phyloP scores from a whole-genome alignment of 129 eudicot species.

The Glebionis coronaria region DNA sequence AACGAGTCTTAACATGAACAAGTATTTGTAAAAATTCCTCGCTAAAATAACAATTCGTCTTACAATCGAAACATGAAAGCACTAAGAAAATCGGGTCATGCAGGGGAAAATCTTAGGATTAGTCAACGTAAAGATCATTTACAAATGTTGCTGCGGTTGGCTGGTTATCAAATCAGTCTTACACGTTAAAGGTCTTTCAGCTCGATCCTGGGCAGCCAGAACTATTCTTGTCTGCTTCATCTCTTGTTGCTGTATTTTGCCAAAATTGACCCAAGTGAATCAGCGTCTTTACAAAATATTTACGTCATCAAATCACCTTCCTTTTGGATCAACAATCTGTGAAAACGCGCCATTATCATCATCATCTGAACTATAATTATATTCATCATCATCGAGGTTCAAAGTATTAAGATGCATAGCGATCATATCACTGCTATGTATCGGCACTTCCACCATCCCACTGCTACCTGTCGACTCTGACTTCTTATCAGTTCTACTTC shows the following conservation, averaged over 20 bases:
- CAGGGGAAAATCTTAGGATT: not conserved
- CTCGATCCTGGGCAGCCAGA: constrained; percentile 20
- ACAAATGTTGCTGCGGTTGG: constrained; percentile 11
- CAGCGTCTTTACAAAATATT: not conserved
- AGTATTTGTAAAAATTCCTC: too few relatives aligned
- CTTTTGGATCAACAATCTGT: constrained; percentile 59
- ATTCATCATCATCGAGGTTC: constrained; percentile 56
- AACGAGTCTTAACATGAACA: too few relatives aligned
- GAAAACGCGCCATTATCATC: constrained; percentile 53
- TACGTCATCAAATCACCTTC: constrained; percentile 34
- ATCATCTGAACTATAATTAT: not conserved
- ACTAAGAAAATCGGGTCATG: not conserved
- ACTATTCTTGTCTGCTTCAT: not conserved
- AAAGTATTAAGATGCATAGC: constrained; percentile 70
- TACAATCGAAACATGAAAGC: not conserved
- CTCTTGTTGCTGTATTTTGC: not conserved
- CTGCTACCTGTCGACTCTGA: constrained; percentile 19
- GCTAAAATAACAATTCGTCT: too few relatives aligned
- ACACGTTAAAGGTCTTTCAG: constrained; percentile 15
- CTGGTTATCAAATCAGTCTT: constrained; percentile 23
- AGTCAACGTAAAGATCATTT: not conserved
- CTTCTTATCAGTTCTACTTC: constrained; percentile 8
- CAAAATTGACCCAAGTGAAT: not conserved
- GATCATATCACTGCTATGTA: constrained; percentile 41
- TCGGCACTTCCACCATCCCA: constrained; percentile 28